Conservation (phyloP, 2,329 filamentous ascomycete genomes). For the Elsinoe arachidis region DNA sequence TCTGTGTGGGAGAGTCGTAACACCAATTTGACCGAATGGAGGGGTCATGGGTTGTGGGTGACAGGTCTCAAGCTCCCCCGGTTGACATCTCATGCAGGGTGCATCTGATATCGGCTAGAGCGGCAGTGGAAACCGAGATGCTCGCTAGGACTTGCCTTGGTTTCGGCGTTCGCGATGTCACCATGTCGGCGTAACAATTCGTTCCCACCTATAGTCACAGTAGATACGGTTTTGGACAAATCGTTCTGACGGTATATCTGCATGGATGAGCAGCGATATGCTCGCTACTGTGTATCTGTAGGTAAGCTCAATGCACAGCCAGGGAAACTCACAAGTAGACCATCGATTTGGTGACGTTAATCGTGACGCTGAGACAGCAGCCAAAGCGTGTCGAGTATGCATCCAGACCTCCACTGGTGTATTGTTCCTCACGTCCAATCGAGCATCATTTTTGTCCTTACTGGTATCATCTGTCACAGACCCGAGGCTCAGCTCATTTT, state of each 20-base stretch:
- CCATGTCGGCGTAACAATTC: too few species aligned
- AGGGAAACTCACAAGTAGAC: too few species aligned
- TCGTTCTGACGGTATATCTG: neutral
- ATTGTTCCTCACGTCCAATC: neutral
- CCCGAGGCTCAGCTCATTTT: neutral
- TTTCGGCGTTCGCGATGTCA: too few species aligned
- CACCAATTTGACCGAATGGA: neutral
- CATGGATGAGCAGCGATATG: neutral
- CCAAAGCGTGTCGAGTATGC: neutral
- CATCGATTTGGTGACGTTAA: neutral
- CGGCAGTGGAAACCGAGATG: neutral
- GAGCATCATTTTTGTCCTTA: neutral
- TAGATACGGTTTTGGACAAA: neutral
- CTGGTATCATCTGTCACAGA: neutral
- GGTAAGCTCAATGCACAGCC: too few species aligned
- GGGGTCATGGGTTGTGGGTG: neutral
- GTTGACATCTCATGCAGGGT: neutral
- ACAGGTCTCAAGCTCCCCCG: neutral
- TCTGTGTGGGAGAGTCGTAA: too few species aligned
- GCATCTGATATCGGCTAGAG: neutral
- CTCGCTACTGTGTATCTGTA: too few species aligned
- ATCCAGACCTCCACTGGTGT: neutral
- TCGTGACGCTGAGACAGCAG: constrained; percentile 10
- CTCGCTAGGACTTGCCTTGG: neutral
- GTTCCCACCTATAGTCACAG: too few species aligned